Base-by-base conservation (phyloP, 257 asterid species). In the Schizonepeta tenuifolia region DNA sequence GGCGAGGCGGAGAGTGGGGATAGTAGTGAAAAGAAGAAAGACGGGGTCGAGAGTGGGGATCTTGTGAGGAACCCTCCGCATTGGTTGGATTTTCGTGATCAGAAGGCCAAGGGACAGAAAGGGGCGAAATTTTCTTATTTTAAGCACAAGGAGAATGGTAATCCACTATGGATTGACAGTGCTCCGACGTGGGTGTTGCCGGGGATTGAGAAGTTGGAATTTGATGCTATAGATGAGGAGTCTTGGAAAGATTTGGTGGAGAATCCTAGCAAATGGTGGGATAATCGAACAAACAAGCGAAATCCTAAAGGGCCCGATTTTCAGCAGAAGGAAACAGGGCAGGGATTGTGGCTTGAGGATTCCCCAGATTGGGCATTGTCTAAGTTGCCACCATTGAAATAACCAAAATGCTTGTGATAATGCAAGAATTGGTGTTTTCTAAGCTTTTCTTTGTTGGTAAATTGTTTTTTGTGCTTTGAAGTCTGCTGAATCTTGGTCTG, bases 21-120 rank as follows among this genome's bases (percentile, higher is more conserved):
- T 15, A n/a, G n/a, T n/a, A n/a, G n/a, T n/a, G n/a, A n/a, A n/a
- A 74, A 63, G 82, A 74, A 73, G 72, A 74, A 70, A 17, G 83
- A 18, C 9, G 18, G 14, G 22, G 83, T 74, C 72, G 69, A 78
- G 43, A 89, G 97, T 96, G 84, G 79, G 78, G 91, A 90, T 75
- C 89, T 90, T 70, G 53, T 88, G 67, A 83, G 79, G 67, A 84
- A 88, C 77, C 82, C 94, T 8, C 14, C 38, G 24, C 80, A 74
- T 41, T 90, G 98, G 98, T 69, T 79, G 85, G 97, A 90, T 78
- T 85, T 74, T 82, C 88, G 95, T 1, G 80, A 72, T 56, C 81
- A 79, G 53, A 88, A 90, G 80, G 62, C 79, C 22, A 75, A 83
- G 12, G 91, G 91, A 38, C 51, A 76, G 81, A 85, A 84, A 41